Conservation (phyloP, 768 basidiomycete genomes). For the Dioszegia hungarica region DNA sequence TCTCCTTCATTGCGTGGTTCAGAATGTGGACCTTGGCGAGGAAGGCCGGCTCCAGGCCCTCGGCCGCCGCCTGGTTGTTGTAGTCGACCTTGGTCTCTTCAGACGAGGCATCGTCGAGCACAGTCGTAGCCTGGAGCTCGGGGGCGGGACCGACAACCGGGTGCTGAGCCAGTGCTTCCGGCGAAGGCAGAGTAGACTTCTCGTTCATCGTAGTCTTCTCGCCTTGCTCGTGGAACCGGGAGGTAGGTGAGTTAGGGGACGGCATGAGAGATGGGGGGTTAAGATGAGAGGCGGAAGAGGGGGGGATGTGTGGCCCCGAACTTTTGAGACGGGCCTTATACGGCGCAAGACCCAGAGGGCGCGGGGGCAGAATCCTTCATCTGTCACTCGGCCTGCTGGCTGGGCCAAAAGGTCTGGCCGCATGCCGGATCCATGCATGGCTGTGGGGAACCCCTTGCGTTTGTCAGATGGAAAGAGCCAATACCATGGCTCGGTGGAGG, state of each 20-base stretch:
- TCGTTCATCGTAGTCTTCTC: neutral
- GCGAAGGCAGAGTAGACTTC: conserved; percentile 1
- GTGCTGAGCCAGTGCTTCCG: conserved; percentile 1
- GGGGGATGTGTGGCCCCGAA: too few relatives aligned
- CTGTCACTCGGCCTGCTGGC: too few relatives aligned
- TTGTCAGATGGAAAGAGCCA: too few relatives aligned
- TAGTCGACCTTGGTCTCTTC: conserved; percentile 6
- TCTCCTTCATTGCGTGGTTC: conserved; percentile 20
- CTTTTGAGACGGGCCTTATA: neutral
- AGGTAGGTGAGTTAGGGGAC: neutral
- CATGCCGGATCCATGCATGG: too few relatives aligned
- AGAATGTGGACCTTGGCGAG: conserved; percentile 13
- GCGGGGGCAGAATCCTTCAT: too few relatives aligned
- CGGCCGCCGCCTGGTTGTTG: neutral
- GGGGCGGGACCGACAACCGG: neutral
- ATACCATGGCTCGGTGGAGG: too few relatives aligned
- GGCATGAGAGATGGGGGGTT: neutral
- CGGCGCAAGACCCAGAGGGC: too few relatives aligned
- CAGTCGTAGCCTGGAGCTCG: neutral
- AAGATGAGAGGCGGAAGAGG: neutral
- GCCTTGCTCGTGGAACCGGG: too few relatives aligned
- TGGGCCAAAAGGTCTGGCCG: too few relatives aligned
- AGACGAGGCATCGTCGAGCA: neutral
- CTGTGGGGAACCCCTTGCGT: too few relatives aligned
- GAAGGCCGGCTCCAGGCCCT: conserved; percentile 19